phyloP scores from a whole-genome alignment of 257 asterid species.

The Apocynum venetum region DNA sequence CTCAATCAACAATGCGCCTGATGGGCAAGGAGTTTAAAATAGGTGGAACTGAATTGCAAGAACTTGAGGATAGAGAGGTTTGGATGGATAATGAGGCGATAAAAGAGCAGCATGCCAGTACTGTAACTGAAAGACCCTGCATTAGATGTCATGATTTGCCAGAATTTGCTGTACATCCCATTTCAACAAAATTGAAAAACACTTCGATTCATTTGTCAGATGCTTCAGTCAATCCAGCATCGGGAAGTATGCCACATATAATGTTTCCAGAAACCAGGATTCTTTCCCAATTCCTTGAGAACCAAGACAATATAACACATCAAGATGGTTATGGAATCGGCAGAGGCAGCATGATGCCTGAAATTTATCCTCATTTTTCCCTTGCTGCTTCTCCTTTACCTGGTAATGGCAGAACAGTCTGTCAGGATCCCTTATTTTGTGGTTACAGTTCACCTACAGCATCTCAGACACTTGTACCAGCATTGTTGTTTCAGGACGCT shows the following conservation, averaged over 20 bases:
- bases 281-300: slow-evolving; percentile 25
- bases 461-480: slow-evolving; percentile 24
- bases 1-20: slow-evolving; percentile 61
- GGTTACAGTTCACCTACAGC: slow-evolving; percentile 23
- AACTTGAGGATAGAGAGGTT: slow-evolving; percentile 27
- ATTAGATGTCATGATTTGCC: slow-evolving; percentile 27
- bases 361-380: slow-evolving; percentile 19
- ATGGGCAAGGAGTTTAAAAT: slow-evolving; percentile 71
- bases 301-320: slow-evolving; percentile 23
- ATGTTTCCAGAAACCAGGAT: slow-evolving; percentile 17
- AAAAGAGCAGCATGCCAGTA: slow-evolving; percentile 26
- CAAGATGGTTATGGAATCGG: slow-evolving; percentile 28
- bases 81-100: slow-evolving; percentile 49
- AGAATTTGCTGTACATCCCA: slow-evolving; percentile 23
- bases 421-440: slow-evolving; percentile 29
- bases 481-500: slow-evolving; percentile 24
- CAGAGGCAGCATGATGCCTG: slow-evolving; percentile 27
- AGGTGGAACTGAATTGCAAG: slow-evolving; percentile 36
- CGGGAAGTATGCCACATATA: slow-evolving; percentile 22
- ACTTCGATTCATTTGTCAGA: slow-evolving; percentile 32
- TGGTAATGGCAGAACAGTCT: slow-evolving; percentile 16
- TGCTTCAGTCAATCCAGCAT: slow-evolving; percentile 24
- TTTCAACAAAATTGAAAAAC: slow-evolving; percentile 35
- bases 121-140: slow-evolving; percentile 12
- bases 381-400: slow-evolving; percentile 21